Evolutionary conservation across 1,284 basidiomycete genomes (phyloP).

Genomic region (Apiotrichum sp.): DNA sequence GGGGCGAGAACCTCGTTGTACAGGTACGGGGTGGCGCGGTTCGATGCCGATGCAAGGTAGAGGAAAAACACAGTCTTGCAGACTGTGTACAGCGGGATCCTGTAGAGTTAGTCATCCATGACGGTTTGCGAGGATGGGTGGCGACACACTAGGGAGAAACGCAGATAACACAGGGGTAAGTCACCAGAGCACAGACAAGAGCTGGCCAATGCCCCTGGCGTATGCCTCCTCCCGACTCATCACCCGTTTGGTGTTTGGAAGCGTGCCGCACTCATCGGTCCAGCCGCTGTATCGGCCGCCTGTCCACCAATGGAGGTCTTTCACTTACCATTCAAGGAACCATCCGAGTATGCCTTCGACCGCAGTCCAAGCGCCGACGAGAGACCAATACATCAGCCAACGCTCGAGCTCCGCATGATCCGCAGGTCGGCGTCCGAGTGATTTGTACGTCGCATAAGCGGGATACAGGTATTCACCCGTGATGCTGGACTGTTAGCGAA

Average conservation of each 20-base stretch:
- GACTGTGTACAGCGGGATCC: constrained; percentile 76
- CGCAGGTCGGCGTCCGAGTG: constrained; percentile 56
- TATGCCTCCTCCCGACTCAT: too few species aligned
- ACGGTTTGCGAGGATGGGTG: too few species aligned
- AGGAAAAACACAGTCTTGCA: constrained; percentile 63
- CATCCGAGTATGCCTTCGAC: constrained; percentile 64
- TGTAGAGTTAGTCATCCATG: constrained; percentile 28
- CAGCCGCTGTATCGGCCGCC: too few species aligned
- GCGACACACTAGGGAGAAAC: too few species aligned
- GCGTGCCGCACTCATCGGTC: too few species aligned
- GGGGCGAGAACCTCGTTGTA: constrained; percentile 63
- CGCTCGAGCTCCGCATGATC: constrained; percentile 51
- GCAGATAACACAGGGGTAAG: too few species aligned
- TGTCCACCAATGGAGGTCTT: too few species aligned
- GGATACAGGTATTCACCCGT: constrained; percentile 46
- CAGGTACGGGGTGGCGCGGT: constrained; percentile 65
- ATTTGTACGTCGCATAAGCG: constrained; percentile 48
- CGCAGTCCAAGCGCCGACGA: constrained; percentile 59
- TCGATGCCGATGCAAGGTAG: constrained; percentile 65
- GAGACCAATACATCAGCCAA: constrained; percentile 52
- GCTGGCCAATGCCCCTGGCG: too few species aligned
- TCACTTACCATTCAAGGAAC: constrained; percentile 61
- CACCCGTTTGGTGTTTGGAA: too few species aligned
- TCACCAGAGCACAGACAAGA: too few species aligned
- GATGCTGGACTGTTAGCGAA: constrained; percentile 20